These are phyloP conservation scores for Trichoderma parareesei DNA, from an alignment of 495 filamentous ascomycete species.

Conservation along the genomic window DNA sequence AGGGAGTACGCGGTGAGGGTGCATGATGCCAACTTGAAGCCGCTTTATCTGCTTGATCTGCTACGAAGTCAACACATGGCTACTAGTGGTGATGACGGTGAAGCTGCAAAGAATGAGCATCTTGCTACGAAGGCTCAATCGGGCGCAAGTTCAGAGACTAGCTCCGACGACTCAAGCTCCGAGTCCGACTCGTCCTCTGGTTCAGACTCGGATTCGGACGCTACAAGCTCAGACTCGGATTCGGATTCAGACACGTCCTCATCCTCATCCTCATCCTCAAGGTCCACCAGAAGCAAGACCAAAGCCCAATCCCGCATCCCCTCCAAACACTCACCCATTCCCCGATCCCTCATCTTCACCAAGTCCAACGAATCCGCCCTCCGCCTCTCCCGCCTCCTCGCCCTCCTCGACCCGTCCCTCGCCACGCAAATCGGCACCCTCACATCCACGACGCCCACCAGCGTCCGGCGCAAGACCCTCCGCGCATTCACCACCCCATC, in stretches of 20 bases:
- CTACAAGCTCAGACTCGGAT: conserved; percentile 13
- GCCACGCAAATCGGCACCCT: conserved; percentile 55
- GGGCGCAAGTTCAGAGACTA: conserved; percentile 17
- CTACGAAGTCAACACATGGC: conserved; percentile 25
- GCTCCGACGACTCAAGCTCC: conserved; percentile 21
- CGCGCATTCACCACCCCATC: conserved; percentile 49
- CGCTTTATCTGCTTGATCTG: conserved; percentile 66
- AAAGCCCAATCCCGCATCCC: not conserved
- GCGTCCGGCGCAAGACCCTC: conserved; percentile 51
- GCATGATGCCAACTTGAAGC: conserved; percentile 69
- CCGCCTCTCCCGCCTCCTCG: conserved; percentile 71
- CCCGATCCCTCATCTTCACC: conserved; percentile 70
- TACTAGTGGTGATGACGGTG: conserved; percentile 16
- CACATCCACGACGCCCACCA: conserved; percentile 62
- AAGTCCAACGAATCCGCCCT: conserved; percentile 77
- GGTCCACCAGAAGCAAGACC: not conserved
- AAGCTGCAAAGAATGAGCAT: conserved; percentile 11
- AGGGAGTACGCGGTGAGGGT: conserved; percentile 68
- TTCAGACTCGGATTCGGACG: conserved; percentile 26
- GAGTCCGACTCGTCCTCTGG: conserved; percentile 26
- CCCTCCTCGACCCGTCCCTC: conserved; percentile 53
- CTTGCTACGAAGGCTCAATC: conserved; percentile 17
- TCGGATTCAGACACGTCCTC: conserved; percentile 18
- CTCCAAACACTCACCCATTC: conserved; percentile 1
- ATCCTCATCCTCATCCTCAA: conserved; percentile 13